These are phyloP conservation scores for Mycena crocata DNA, from an alignment of 768 basidiomycete genomes.

Conservation along the genomic window DNA sequence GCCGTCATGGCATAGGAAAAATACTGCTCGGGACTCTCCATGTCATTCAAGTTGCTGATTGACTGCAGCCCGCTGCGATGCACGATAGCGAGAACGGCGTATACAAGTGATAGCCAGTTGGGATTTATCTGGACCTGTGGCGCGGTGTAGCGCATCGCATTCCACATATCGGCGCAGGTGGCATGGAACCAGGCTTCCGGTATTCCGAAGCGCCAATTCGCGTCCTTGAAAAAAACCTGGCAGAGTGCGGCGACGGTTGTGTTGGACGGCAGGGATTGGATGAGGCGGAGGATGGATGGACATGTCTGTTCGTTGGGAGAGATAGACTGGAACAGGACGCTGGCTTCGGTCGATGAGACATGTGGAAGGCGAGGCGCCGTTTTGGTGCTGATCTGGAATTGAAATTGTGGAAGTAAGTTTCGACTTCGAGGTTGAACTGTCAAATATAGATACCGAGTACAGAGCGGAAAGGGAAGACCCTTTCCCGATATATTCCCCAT, in stretches of 20 bases:
- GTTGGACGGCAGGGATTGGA: constrained; percentile 48
- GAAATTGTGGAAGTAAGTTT: constrained; percentile 19
- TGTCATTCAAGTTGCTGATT: constrained; percentile 21
- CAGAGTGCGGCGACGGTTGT: constrained; percentile 49
- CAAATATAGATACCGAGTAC: constrained; percentile 51
- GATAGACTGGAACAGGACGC: constrained; percentile 27
- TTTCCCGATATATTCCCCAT: constrained; percentile 61
- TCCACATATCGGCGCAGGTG: constrained; percentile 60
- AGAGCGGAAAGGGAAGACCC: constrained; percentile 61
- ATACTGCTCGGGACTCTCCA: constrained; percentile 39
- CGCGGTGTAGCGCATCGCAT: constrained; percentile 47
- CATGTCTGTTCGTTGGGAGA: constrained; percentile 17
- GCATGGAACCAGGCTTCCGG: constrained; percentile 60
- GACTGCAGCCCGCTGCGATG: constrained; percentile 36
- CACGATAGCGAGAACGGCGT: constrained; percentile 58
- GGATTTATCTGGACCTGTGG: constrained; percentile 56
- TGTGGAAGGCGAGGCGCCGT: constrained; percentile 50
- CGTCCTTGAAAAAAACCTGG: constrained; percentile 54
- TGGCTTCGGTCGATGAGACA: constrained; percentile 54
- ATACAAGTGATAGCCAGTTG: constrained; percentile 64
- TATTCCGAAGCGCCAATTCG: constrained; percentile 65
- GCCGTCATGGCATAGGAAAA: constrained; percentile 60
- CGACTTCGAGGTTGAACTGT: neutral
- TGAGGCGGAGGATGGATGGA: constrained; percentile 44
- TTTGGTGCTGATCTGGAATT: constrained; percentile 49